Percentiles rank a stretch among this genome's conserved stretches.
phyloP scores from a whole-genome alignment of 257 asterid species.

The Catharanthus roseus region DNA sequence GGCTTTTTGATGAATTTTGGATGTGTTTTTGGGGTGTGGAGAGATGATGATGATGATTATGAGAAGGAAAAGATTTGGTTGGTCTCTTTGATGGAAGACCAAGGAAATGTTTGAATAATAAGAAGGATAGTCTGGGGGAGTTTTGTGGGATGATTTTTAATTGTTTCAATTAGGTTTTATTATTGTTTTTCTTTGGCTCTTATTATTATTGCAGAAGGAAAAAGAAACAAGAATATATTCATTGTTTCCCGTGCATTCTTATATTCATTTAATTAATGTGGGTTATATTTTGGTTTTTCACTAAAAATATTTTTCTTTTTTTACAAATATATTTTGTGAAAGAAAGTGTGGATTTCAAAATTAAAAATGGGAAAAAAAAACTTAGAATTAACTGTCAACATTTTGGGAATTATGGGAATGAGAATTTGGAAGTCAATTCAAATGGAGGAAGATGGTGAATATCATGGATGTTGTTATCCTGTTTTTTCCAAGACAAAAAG shows the following conservation, averaged over 20 bases:
- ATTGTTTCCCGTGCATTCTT: background rate
- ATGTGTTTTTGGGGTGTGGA: slow-evolving; percentile 8
- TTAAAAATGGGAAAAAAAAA: too few relatives aligned
- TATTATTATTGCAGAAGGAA: background rate
- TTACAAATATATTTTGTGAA: too few relatives aligned
- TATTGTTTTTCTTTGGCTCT: background rate
- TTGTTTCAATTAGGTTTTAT: background rate
- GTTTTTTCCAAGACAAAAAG: too few relatives aligned
- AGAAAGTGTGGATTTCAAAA: too few relatives aligned
- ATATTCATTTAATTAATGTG: background rate
- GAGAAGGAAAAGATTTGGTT: slow-evolving; percentile 12
- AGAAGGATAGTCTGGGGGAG: slow-evolving; percentile 8
- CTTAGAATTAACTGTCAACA: too few relatives aligned
- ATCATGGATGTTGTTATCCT: too few relatives aligned
- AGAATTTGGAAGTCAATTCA: too few relatives aligned
- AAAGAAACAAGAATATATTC: slow-evolving; percentile 1
- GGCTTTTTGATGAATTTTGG: background rate
- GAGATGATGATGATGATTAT: slow-evolving; percentile 11
- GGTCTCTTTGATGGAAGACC: too few relatives aligned
- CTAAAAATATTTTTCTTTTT: too few relatives aligned
- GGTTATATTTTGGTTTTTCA: too few relatives aligned
- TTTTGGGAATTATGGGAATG: too few relatives aligned
- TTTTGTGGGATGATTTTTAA: slow-evolving; percentile 14
- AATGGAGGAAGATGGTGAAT: too few relatives aligned
- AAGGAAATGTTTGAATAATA: slow-evolving; percentile 21